phyloP scores from a whole-genome alignment of 331 rosid species.

The Cydonia oblonga region DNA sequence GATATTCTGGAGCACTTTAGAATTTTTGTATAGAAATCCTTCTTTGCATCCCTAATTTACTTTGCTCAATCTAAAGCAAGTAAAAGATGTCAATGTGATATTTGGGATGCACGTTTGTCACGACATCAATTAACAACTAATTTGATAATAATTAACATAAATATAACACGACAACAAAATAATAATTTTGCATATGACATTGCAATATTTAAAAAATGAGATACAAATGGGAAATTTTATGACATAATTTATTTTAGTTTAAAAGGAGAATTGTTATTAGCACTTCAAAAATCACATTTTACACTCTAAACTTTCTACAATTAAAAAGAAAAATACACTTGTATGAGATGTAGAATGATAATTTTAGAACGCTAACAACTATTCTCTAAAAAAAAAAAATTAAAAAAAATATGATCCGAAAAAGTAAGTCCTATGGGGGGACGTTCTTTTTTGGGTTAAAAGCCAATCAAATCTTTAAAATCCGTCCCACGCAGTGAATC shows the following conservation, averaged over 20 bases:
- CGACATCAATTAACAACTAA: neutral
- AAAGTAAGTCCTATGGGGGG: neutral
- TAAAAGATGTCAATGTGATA: too few species aligned
- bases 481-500: neutral
- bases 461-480: neutral
- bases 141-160: neutral
- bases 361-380: accelerated
- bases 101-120: neutral
- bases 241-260: neutral
- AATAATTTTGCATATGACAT: too few species aligned
- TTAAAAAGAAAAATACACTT: too few species aligned
- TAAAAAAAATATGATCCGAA: neutral
- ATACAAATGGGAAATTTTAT: too few species aligned
- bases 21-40: too few species aligned
- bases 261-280: too few species aligned
- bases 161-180: too few species aligned
- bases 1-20: too few species aligned
- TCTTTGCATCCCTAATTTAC: neutral
- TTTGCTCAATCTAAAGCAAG: neutral
- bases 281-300: too few species aligned
- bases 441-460: neutral
- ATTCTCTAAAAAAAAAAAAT: too few species aligned
- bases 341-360: accelerated
- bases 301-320: too few species aligned
- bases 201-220: too few species aligned